Conservation (phyloP, 164 flowering plant species). For the Euptelea pleiosperma region DNA sequence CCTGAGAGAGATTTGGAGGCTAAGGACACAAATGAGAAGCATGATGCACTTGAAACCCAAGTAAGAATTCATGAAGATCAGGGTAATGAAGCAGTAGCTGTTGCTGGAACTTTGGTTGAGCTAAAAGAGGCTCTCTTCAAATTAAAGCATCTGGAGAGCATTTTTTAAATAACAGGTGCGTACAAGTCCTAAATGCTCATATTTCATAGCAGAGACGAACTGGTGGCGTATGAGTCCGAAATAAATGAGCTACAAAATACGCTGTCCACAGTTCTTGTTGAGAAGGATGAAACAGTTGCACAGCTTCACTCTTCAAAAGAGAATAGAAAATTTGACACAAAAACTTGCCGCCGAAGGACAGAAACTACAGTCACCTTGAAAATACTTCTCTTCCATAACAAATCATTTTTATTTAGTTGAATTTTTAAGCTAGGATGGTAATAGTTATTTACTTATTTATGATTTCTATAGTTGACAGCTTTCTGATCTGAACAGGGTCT, state of each 20-base stretch:
- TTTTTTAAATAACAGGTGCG: no score
- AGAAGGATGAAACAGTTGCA: constrained; percentile 49
- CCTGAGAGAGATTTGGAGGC: constrained; percentile 46
- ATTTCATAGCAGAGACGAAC: constrained; percentile 56
- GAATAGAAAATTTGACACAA: constrained; percentile 54
- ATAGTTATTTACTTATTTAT: background rate
- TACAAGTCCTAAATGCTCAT: no score
- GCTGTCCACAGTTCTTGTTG: constrained; percentile 36
- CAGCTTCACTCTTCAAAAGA: constrained; percentile 48
- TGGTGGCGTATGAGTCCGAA: constrained; percentile 52
- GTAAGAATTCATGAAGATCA: constrained; percentile 40
- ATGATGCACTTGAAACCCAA: constrained; percentile 40
- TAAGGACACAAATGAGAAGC: constrained; percentile 49
- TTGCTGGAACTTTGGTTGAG: constrained; percentile 46
- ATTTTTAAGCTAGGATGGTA: no score
- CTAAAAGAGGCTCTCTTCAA: constrained; percentile 56
- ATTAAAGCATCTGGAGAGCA: constrained; percentile 44
- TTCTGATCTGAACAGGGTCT: constrained; percentile 2
- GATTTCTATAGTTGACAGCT: background rate
- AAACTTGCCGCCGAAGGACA: constrained; percentile 53
- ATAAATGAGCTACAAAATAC: constrained; percentile 43
- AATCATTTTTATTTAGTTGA: no score
- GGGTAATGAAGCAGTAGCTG: constrained; percentile 37
- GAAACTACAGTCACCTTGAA: constrained; percentile 37
- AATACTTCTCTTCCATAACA: no score